Evolutionary conservation across 768 basidiomycete species (phyloP).

Genomic region (Auriscalpium orientale): DNA sequence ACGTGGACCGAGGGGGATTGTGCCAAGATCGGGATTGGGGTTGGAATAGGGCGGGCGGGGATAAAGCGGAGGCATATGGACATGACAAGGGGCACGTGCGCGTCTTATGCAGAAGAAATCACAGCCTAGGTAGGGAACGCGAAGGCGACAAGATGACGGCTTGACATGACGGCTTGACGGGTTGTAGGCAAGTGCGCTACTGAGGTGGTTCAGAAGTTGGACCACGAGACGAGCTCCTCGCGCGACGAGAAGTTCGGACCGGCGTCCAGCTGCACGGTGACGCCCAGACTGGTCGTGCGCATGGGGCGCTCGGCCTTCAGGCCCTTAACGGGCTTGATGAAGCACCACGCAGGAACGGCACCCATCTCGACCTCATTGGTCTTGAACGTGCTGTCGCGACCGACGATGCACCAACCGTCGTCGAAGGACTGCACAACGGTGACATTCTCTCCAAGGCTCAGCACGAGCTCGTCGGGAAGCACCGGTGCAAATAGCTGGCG

Average conservation of each 20-base stretch:
- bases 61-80: too few relatives aligned
- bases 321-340: constrained; percentile 55
- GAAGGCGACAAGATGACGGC: too few relatives aligned
- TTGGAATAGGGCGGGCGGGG: too few relatives aligned
- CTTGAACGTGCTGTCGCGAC: constrained; percentile 35
- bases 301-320: constrained; percentile 56
- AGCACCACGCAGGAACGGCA: constrained; percentile 71
- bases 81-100: too few relatives aligned
- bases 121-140: too few relatives aligned
- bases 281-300: constrained; percentile 55
- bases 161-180: too few relatives aligned
- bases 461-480: constrained; percentile 65
- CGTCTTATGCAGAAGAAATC: too few relatives aligned
- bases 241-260: constrained; percentile 30
- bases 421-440: constrained; percentile 59
- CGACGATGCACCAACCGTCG: constrained; percentile 77
- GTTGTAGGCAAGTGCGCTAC: too few relatives aligned
- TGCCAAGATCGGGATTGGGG: too few relatives aligned
- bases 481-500: constrained; percentile 61
- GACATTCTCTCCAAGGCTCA: constrained; percentile 51
- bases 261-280: constrained; percentile 47
- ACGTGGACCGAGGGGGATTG: too few relatives aligned
- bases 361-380: constrained; percentile 53
- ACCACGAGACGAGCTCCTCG: constrained; percentile 60
- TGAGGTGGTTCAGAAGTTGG: constrained; percentile 41